Conservation (phyloP, 495 filamentous ascomycete genomes). For the Penicillium salamii region DNA sequence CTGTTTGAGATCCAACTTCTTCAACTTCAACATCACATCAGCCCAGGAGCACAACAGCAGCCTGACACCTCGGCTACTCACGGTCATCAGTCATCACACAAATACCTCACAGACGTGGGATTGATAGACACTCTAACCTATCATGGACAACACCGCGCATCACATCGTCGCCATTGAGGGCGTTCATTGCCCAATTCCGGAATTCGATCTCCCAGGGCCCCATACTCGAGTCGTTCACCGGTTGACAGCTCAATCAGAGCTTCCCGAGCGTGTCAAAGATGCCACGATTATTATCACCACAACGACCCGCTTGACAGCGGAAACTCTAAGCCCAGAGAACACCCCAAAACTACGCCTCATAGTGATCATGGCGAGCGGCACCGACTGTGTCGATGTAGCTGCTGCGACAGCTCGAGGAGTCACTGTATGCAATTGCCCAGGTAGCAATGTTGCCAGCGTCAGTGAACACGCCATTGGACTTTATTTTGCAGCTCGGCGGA, state of each 20-base stretch:
- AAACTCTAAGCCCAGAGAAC: conserved; percentile 17
- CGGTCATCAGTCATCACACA: conserved; percentile 2
- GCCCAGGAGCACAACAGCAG: too few species aligned
- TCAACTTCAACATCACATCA: neutral
- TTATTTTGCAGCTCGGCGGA: conserved; percentile 51
- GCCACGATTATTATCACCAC: conserved; percentile 50
- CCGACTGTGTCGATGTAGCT: conserved; percentile 47
- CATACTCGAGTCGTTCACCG: conserved; percentile 33
- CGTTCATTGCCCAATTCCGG: conserved; percentile 41
- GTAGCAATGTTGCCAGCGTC: conserved; percentile 48
- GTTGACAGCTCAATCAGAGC: conserved; percentile 27
- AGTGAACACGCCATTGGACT: conserved; percentile 52
- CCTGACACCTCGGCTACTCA: neutral
- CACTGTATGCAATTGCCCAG: conserved; percentile 45
- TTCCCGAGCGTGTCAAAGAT: conserved; percentile 37
- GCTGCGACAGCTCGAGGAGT: conserved; percentile 44
- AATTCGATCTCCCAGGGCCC: conserved; percentile 32
- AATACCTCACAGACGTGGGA: neutral
- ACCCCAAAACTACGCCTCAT: conserved; percentile 44
- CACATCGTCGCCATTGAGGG: conserved; percentile 48
- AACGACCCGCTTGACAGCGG: conserved; percentile 34
- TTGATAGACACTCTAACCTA: too few species aligned
- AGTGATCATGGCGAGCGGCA: conserved; percentile 50
- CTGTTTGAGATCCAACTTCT: too few species aligned
- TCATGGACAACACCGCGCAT: conserved; percentile 12